A percentile compares a stretch with the other conserved stretches of the same genome.
phyloP scores from a whole-genome alignment of 1,284 basidiomycete species.

The Marasmius fiardii region DNA sequence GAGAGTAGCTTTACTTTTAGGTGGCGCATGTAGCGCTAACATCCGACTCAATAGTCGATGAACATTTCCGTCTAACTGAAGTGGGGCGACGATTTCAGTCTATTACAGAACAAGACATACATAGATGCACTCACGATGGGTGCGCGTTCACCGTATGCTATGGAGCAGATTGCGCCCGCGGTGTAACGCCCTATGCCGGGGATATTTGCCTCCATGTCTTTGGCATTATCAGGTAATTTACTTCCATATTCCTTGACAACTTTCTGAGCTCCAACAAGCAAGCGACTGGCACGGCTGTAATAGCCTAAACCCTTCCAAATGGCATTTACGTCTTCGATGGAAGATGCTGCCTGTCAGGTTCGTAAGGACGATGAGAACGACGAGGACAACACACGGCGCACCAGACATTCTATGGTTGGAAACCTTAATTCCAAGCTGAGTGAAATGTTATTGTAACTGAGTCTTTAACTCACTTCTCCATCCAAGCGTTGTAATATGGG shows the following conservation, averaged over 20 bases:
- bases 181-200: slow-evolving; percentile 93
- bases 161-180: slow-evolving; percentile 85
- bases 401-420: slow-evolving; percentile 79
- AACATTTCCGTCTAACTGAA: slow-evolving; percentile 89
- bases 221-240: slow-evolving; percentile 75
- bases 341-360: slow-evolving; percentile 52
- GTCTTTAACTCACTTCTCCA: slow-evolving; percentile 55
- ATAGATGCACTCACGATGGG: slow-evolving; percentile 64
- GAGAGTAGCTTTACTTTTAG: slow-evolving; percentile 74
- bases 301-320: slow-evolving; percentile 93
- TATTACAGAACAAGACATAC: background rate
- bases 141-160: slow-evolving; percentile 81
- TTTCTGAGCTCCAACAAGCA: slow-evolving; percentile 78
- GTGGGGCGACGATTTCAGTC: slow-evolving; percentile 1
- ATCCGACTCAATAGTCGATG: slow-evolving; percentile 80
- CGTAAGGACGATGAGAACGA: background rate
- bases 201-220: slow-evolving; percentile 80
- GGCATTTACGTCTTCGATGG: slow-evolving; percentile 83
- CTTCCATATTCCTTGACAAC: slow-evolving; percentile 67
- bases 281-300: slow-evolving; percentile 82
- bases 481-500: slow-evolving; percentile 86
- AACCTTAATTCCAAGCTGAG: slow-evolving; percentile 46
- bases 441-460: slow-evolving; percentile 4
- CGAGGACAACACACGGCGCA: slow-evolving; percentile 28
- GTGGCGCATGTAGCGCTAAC: slow-evolving; percentile 77